phyloP scores from a whole-genome alignment of 805 yeast species.

The Sugiyamaella valdiviana region DNA sequence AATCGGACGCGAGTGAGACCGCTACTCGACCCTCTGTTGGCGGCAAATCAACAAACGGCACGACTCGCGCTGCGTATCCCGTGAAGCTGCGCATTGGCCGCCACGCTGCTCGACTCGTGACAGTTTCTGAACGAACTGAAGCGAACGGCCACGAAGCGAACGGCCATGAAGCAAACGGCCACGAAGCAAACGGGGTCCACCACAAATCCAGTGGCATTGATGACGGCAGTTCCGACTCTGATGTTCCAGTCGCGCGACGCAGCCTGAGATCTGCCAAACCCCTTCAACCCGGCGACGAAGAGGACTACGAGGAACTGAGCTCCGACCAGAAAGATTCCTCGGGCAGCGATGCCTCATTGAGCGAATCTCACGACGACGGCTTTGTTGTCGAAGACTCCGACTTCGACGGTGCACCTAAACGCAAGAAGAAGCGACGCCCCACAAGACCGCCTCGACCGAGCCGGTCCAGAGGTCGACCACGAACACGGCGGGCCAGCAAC shows the following conservation, averaged over 20 bases:
- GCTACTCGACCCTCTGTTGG: not conserved
- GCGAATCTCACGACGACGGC: not conserved
- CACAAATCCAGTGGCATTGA: no score
- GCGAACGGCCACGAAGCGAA: conserved; percentile 10
- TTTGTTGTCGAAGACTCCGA: conserved; percentile 14
- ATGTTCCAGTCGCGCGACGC: not conserved
- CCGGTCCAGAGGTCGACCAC: not conserved
- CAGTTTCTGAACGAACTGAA: conserved; percentile 4
- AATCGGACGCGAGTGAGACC: no score
- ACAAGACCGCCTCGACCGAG: not conserved
- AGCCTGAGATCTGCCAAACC: not conserved
- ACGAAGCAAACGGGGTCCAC: no score
- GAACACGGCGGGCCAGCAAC: not conserved
- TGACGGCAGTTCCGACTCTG: conserved; percentile 12
- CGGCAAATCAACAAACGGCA: not conserved
- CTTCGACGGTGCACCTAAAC: conserved; percentile 2
- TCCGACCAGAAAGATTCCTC: not conserved
- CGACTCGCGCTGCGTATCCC: conserved; percentile 9
- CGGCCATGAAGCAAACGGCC: conserved; percentile 7
- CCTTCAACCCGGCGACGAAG: conserved; percentile 7
- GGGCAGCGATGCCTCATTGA: not conserved
- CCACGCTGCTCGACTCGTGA: conserved; percentile 11
- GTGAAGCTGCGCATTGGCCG: conserved; percentile 18
- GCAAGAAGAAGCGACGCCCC: conserved; percentile 5
- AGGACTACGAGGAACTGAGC: conserved; percentile 4